Conservation (phyloP, 495 filamentous ascomycete genomes). For the Darksidea phi region DNA sequence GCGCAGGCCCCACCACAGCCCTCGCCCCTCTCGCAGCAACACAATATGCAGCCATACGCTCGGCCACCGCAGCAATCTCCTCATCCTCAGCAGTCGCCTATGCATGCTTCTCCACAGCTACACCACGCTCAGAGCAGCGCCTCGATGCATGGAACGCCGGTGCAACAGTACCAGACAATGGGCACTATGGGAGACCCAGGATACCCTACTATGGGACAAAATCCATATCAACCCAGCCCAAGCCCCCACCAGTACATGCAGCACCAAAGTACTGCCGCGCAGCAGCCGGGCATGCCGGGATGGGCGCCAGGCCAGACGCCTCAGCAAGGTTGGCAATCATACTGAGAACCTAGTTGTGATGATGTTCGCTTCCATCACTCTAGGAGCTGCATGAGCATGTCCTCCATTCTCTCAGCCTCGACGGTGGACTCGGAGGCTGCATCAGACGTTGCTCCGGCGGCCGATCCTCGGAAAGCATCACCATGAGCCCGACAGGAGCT, state of each 20-base stretch:
- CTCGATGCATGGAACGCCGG: conserved; percentile 39
- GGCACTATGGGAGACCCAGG: conserved; percentile 42
- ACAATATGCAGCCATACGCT: conserved; percentile 47
- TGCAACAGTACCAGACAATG: conserved; percentile 42
- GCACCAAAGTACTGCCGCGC: conserved; percentile 31
- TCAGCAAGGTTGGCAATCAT: conserved; percentile 32
- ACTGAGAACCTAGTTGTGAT: conserved; percentile 9
- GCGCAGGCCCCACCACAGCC: conserved; percentile 55
- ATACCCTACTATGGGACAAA: conserved; percentile 51
- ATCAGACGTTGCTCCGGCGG: too few species aligned
- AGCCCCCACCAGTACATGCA: conserved; percentile 45
- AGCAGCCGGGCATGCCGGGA: conserved; percentile 49
- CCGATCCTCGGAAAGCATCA: too few species aligned
- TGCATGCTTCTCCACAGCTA: conserved; percentile 56
- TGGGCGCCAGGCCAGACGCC: conserved; percentile 44
- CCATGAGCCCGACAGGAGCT: not conserved
- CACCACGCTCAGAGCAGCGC: conserved; percentile 52
- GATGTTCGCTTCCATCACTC: not conserved
- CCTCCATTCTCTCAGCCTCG: not conserved
- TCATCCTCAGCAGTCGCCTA: conserved; percentile 45
- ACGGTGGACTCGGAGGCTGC: too few species aligned
- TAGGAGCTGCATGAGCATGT: not conserved
- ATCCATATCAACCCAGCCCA: conserved; percentile 52
- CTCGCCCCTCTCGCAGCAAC: conserved; percentile 50
- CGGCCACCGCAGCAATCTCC: conserved; percentile 46